Evolutionary conservation across 2,329 filamentous ascomycete genomes (phyloP).

Genomic region (Microsporum canis): DNA sequence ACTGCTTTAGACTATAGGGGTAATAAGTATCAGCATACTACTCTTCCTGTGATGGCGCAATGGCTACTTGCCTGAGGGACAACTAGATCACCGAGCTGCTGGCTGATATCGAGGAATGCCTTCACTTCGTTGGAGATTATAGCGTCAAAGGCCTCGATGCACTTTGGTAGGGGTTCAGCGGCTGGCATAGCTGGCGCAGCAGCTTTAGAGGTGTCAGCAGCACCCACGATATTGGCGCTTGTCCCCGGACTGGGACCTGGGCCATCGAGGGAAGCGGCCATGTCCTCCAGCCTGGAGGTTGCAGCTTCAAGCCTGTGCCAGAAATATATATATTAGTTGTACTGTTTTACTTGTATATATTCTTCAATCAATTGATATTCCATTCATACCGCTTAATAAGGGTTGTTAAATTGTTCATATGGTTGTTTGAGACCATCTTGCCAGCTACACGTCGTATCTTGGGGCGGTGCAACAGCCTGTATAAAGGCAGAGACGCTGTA

Average conservation of each 20-base stretch:
- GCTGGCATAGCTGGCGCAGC: slow-evolving; percentile 37
- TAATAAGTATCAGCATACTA: not conserved
- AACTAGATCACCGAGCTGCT: slow-evolving; percentile 64
- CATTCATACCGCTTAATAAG: slow-evolving; percentile 84
- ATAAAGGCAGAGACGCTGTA: not conserved
- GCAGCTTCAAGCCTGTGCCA: slow-evolving; percentile 80
- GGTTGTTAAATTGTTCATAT: slow-evolving; percentile 94
- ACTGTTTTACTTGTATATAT: not conserved
- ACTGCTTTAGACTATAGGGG: slow-evolving; percentile 43
- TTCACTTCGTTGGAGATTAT: slow-evolving; percentile 64
- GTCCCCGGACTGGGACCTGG: slow-evolving; percentile 18
- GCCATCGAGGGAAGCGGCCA: slow-evolving; percentile 58
- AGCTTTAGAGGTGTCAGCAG: slow-evolving; percentile 14
- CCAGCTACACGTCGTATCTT: not conserved
- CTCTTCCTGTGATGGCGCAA: not conserved
- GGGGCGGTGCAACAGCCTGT: not conserved
- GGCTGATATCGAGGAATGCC: slow-evolving; percentile 66
- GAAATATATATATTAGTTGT: not conserved
- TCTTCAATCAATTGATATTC: too few relatives aligned
- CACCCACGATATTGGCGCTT: slow-evolving; percentile 15
- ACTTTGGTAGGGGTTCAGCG: slow-evolving; percentile 55
- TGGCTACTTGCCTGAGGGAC: slow-evolving; percentile 59
- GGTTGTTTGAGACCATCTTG: slow-evolving; percentile 54
- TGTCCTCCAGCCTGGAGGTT: slow-evolving; percentile 90
- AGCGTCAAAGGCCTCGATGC: slow-evolving; percentile 78